phyloP scores from a whole-genome alignment of 2,329 filamentous ascomycete species.

The Mycogone perniciosa region DNA sequence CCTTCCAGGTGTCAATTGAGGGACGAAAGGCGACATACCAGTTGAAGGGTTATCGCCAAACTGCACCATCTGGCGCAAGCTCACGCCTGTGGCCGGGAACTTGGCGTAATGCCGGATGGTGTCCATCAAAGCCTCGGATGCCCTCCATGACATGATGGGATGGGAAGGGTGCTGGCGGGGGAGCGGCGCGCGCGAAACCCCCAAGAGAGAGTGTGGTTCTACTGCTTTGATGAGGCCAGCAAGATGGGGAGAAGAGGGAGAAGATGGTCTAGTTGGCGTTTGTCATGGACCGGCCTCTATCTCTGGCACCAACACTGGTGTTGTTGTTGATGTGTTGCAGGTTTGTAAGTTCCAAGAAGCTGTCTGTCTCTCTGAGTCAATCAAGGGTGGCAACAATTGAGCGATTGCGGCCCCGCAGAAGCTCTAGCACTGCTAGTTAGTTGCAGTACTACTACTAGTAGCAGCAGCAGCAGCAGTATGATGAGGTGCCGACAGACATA shows the following conservation, averaged over 20 bases:
- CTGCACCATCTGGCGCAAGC: slow-evolving; percentile 97
- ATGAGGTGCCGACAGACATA: background rate
- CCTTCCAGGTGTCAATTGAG: slow-evolving; percentile 40
- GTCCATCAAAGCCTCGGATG: slow-evolving; percentile 83
- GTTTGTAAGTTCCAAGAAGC: background rate
- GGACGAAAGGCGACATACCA: slow-evolving; percentile 46
- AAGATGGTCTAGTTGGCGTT: background rate
- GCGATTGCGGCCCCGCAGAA: slow-evolving; percentile 17
- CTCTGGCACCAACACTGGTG: no score
- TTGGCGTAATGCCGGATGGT: slow-evolving; percentile 96
- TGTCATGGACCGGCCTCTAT: no score
- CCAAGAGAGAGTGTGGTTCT: background rate
- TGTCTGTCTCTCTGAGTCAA: slow-evolving; percentile 17
- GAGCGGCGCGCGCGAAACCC: slow-evolving; percentile 6
- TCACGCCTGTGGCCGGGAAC: slow-evolving; percentile 94
- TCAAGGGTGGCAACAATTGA: slow-evolving; percentile 1
- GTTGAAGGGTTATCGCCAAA: slow-evolving; percentile 92
- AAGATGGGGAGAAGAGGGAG: background rate
- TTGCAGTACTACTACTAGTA: background rate
- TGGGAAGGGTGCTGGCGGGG: slow-evolving; percentile 5
- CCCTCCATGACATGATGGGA: slow-evolving; percentile 81
- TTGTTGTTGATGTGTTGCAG: no score
- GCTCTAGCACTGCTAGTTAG: slow-evolving; percentile 4
- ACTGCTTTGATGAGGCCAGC: no score
- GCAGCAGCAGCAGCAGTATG: background rate